A percentile compares a stretch with the other conserved stretches of the same genome.
Evolutionary conservation across 306 rosid genomes (phyloP).

Genomic region (Inga leiocalycina): DNA sequence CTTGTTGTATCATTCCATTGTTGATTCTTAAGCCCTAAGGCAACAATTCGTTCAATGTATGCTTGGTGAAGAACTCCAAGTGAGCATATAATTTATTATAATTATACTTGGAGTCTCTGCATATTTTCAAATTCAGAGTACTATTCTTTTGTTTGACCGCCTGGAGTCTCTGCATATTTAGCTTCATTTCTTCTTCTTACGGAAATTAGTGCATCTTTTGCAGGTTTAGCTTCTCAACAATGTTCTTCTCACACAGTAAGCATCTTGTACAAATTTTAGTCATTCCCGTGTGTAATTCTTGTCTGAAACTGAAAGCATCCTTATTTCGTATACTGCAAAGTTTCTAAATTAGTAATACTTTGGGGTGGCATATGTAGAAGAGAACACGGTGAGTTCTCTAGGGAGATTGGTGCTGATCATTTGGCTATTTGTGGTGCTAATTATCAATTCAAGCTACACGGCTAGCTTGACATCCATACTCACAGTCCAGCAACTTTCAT

Average conservation of each 20-base stretch:
- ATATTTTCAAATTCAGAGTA: no score
- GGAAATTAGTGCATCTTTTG: conserved; percentile 38
- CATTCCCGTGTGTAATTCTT: background rate
- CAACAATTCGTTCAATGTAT: background rate
- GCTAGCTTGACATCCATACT: conserved; percentile 98
- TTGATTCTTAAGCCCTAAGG: background rate
- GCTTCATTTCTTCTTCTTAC: background rate
- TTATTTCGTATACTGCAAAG: conserved; percentile 25
- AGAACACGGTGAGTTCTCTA: conserved; percentile 83
- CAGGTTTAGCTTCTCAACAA: conserved; percentile 99
- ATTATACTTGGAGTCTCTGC: no score
- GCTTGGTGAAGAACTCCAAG: background rate
- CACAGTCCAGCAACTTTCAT: conserved; percentile 83
- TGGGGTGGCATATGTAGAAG: conserved; percentile 57
- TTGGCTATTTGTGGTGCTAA: conserved; percentile 94
- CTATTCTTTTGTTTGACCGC: background rate
- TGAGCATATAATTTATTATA: background rate
- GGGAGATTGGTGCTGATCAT: conserved; percentile 87
- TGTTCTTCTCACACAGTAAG: conserved; percentile 98
- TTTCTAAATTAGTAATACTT: conserved; percentile 34
- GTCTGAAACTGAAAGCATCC: conserved; percentile 9
- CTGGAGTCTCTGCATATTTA: background rate
- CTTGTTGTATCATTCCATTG: conserved; percentile 2
- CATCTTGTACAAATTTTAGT: conserved; percentile 26
- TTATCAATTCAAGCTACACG: conserved; percentile 96